Evolutionary conservation across 164 flowering plant genomes (phyloP).

Genomic region (Aristolochia contorta): DNA sequence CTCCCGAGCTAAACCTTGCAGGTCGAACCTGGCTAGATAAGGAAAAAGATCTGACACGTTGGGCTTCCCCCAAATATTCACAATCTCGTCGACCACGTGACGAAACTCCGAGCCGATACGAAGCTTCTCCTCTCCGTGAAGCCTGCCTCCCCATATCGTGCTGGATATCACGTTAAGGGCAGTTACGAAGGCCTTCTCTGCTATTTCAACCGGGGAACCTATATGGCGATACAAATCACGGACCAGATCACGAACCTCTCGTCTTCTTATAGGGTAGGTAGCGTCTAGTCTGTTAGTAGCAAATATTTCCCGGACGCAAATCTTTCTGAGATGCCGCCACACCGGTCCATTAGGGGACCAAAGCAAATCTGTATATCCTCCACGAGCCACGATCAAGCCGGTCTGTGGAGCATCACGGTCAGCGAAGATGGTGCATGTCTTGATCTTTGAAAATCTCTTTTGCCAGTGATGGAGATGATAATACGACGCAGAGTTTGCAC

Average conservation of each 20-base stretch:
- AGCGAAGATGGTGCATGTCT: neutral
- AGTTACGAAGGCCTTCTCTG: conserved; percentile 32
- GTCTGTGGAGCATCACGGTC: neutral
- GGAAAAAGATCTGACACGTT: conserved; percentile 34
- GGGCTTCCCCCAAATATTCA: conserved; percentile 5
- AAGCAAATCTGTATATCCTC: too few relatives aligned
- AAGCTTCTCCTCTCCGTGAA: conserved; percentile 19
- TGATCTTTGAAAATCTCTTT: neutral
- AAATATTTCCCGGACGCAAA: conserved; percentile 24
- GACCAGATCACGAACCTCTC: too few relatives aligned
- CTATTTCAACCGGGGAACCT: conserved; percentile 29
- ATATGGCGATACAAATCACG: neutral
- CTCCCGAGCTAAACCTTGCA: conserved; percentile 18
- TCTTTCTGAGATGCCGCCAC: conserved; percentile 27
- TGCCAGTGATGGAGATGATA: neutral
- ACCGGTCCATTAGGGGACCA: conserved; percentile 13
- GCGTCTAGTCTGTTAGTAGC: conserved; percentile 19
- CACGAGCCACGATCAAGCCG: too few relatives aligned
- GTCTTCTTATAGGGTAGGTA: too few relatives aligned
- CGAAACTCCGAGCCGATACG: conserved; percentile 4
- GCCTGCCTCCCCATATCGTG: conserved; percentile 46
- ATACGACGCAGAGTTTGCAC: neutral
- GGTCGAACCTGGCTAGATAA: conserved; percentile 15
- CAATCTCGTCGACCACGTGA: neutral
- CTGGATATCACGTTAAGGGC: conserved; percentile 26